phyloP scores from a whole-genome alignment of 202 grass and related monocot species.

The Elaeis oleifera region DNA sequence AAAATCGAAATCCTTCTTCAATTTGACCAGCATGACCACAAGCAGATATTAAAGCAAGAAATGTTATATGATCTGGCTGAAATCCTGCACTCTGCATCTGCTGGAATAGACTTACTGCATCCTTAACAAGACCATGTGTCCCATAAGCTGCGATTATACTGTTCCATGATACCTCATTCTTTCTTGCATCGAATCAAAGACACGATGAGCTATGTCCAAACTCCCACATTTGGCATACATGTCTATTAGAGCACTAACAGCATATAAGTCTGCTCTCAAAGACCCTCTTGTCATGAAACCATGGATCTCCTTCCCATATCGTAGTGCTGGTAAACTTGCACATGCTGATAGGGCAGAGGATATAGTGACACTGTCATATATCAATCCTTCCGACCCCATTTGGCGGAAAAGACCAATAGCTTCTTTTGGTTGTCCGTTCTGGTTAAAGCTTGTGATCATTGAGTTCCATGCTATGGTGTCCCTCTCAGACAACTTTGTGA shows the following conservation, averaged over 20 bases:
- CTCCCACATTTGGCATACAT: slow-evolving; percentile 83
- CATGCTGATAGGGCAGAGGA: slow-evolving; percentile 69
- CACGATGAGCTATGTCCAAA: slow-evolving; percentile 46
- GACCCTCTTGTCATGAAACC: slow-evolving; percentile 52
- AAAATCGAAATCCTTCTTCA: slow-evolving; percentile 60
- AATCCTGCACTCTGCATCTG: slow-evolving; percentile 63
- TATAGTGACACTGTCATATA: slow-evolving; percentile 58
- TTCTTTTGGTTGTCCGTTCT: slow-evolving; percentile 72
- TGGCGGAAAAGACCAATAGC: slow-evolving; percentile 58
- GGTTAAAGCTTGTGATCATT: slow-evolving; percentile 73
- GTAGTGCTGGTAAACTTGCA: slow-evolving; percentile 58
- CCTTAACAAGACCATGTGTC: slow-evolving; percentile 62
- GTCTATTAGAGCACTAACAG: slow-evolving; percentile 74
- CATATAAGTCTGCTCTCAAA: slow-evolving; percentile 50
- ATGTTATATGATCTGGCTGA: slow-evolving; percentile 64
- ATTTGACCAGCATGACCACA: slow-evolving; percentile 70
- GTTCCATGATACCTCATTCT: slow-evolving; percentile 84
- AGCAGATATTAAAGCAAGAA: slow-evolving; percentile 73
- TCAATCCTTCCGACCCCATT: slow-evolving; percentile 56
- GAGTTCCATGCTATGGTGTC: slow-evolving; percentile 80
- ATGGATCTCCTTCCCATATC: slow-evolving; percentile 80
- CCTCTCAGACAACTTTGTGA: slow-evolving; percentile 42
- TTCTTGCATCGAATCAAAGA: slow-evolving; percentile 62
- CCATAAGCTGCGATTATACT: slow-evolving; percentile 86
- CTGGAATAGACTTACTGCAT: slow-evolving; percentile 43